Base-by-base conservation (phyloP, 192 early-diverging fungal species). In the Backusella tuberculispora region DNA sequence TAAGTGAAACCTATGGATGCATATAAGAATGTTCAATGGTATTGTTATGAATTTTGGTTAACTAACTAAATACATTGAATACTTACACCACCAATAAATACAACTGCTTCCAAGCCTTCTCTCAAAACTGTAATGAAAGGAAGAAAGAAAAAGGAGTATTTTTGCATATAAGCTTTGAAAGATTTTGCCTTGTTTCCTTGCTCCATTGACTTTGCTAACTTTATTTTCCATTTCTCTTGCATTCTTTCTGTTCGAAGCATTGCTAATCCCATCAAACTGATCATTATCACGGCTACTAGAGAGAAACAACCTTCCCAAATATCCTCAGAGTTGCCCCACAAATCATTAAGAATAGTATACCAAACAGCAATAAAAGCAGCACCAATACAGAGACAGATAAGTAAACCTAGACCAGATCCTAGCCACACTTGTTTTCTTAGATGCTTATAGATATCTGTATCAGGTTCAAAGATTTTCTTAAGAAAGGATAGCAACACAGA, bases 21-120 rank as follows among this genome's bases (percentile, higher is more conserved):
- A 9, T 56, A 3, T 56, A n/a, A n/a, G n/a, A n/a, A n/a, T n/a
- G n/a, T n/a, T n/a, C n/a, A n/a, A n/a, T n/a, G n/a, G n/a, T 10
- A 12, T 41, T 46, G 29, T 71, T 24, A 2, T 37, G 26, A 37
- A 12, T 43, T 60, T 24, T 8, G 19, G 34, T 46, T 9, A 6
- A 15, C 14, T 43, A 45, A n/a, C 38, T 13, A 15, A 8, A 60
- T 12, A n/a, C 38, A 69, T 14, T 43, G 5, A 56, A 34, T 19
- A 81, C 82, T 82, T 81, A 94, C 93, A 66, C 96, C 96, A 69
- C 89, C 95, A 63, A 98, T 84, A 82, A 98, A 94, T 10, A 98
- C 88, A 24, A 98, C 86, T n/a, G 93, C 90, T 78, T 98, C 96
- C 12, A 98, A 77, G 13, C 92, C 93, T 87, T 98, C 96, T 63